A percentile compares a stretch with the other conserved stretches of the same genome.
phyloP scores from a whole-genome alignment of 2,329 filamentous ascomycete genomes.

The Fusarium praegraminearum region DNA sequence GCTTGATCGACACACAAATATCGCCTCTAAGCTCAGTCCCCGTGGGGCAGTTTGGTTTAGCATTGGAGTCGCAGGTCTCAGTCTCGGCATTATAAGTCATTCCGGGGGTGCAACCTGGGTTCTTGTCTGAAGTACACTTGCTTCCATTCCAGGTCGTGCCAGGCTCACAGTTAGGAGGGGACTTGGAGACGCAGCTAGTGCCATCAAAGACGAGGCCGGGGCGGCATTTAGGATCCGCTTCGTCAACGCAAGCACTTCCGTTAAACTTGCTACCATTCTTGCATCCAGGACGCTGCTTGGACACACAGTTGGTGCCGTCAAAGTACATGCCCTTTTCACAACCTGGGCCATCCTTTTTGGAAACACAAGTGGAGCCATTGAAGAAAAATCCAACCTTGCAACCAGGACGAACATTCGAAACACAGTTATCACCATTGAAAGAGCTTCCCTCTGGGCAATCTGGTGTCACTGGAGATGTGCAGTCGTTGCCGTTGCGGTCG shows the following conservation, averaged over 20 bases:
- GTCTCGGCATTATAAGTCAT: slow-evolving; percentile 12
- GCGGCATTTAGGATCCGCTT: slow-evolving; percentile 4
- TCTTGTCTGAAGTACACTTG: slow-evolving; percentile 18
- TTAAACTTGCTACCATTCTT: neutral
- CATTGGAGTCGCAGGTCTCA: slow-evolving; percentile 13
- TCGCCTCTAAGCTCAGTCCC: slow-evolving; percentile 19
- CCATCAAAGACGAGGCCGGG: slow-evolving; percentile 11
- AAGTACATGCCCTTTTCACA: slow-evolving; percentile 7
- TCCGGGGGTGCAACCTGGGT: neutral
- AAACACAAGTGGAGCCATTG: slow-evolving; percentile 3
- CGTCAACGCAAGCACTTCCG: neutral
- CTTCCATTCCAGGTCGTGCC: slow-evolving; percentile 10
- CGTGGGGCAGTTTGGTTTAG: neutral
- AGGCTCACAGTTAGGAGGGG: neutral
- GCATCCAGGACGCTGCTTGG: slow-evolving; percentile 3
- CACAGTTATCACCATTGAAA: slow-evolving; percentile 1
- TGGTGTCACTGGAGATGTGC: slow-evolving; percentile 2
- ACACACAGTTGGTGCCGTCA: slow-evolving; percentile 15
- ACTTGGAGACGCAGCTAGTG: slow-evolving; percentile 14
- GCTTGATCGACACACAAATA: slow-evolving; percentile 6
- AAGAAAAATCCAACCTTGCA: slow-evolving; percentile 7
- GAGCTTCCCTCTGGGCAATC: neutral
- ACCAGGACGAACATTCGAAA: neutral
- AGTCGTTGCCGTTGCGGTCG: slow-evolving; percentile 3
- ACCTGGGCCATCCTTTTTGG: neutral